Conservation (phyloP, 257 asterid genomes). For the Capsicum pubescens region DNA sequence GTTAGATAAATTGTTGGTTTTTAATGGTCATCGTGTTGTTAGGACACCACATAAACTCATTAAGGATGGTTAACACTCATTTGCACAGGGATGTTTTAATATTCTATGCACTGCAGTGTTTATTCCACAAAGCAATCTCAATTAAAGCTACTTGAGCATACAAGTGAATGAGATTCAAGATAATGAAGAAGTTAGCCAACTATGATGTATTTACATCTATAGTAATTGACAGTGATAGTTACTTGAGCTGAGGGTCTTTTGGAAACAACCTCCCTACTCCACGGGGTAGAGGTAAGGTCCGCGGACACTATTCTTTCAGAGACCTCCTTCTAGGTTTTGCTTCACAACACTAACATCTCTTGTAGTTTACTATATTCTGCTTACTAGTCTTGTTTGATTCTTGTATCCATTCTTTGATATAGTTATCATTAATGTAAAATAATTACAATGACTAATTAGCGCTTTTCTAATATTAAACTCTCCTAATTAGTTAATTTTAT, state of each 20-base stretch:
- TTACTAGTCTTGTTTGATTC: not conserved
- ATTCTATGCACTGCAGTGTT: not conserved
- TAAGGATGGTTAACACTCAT: slow-evolving; percentile 6
- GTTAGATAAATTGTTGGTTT: slow-evolving; percentile 20
- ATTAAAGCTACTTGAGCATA: too few relatives aligned
- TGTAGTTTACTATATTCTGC: not conserved
- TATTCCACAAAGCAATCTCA: not conserved
- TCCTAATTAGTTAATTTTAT: not conserved
- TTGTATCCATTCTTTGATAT: not conserved
- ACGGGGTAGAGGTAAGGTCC: too few relatives aligned
- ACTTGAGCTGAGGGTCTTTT: too few relatives aligned
- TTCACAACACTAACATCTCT: slow-evolving; percentile 2
- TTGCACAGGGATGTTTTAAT: slow-evolving; percentile 19
- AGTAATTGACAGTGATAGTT: too few relatives aligned
- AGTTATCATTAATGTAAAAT: slow-evolving; percentile 4
- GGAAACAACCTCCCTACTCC: too few relatives aligned
- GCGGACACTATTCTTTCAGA: not conserved
- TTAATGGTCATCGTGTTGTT: slow-evolving; percentile 8
- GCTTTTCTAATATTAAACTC: slow-evolving; percentile 4
- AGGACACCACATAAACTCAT: slow-evolving; percentile 7
- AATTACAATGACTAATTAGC: not conserved
- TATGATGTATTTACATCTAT: too few relatives aligned
- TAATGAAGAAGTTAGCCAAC: too few relatives aligned
- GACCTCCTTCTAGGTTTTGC: not conserved
- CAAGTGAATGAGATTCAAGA: too few relatives aligned